Evolutionary conservation across 1,139 yeast genomes (phyloP), one percentile per base, ranked within the genome.

Genomic region (Fermentozyma sake): DNA sequence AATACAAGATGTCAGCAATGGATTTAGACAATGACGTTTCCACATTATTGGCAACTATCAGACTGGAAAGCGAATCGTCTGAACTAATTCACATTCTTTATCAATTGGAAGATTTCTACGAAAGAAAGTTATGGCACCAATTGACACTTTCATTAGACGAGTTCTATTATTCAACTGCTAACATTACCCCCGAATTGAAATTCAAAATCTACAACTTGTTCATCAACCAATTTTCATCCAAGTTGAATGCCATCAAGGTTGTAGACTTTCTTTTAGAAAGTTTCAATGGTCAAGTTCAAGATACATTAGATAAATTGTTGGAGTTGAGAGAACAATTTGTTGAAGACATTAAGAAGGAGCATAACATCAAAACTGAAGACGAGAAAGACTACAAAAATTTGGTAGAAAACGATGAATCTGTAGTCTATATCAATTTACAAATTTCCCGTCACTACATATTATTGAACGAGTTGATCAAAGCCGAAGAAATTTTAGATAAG

Each of bases 81-180:
- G 74, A 84, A 22, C 52, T 76, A 23, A 69, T 74, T n/a, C 72
- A 77, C 22, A 59, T 76, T 23, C 73, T 83, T 43, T 80, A 79
- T 48, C 77, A 80, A 32, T 73, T 91, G 51, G 97, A 89, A 50
- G 96, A 87, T 46, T 68, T 68, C 38, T 84, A 86, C 60, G 96
- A 89, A 52, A 72, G 95, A 44, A 86, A 85, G 64, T 68, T 74
- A 46, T 75, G 79, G 79, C 75, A 67, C 49, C 95, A 85, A 60
- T 72, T 91, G 50, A 85, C 96, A 2, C 72, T 75, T 36, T 59
- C 76, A 10, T 65, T 91, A 36, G 72, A 72, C 28, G 72, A 70
- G 36, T 72, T 84, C 42, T 85, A 79, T 55, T 61, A 57, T 27
- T 47, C 45, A 26, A 65, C 68, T 32, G 28, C 29, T 8, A 43